Percentiles rank a stretch among this genome's conserved stretches.
Evolutionary conservation across 805 yeast species (phyloP).

Genomic region (Kurtzmaniella cleridarum): DNA sequence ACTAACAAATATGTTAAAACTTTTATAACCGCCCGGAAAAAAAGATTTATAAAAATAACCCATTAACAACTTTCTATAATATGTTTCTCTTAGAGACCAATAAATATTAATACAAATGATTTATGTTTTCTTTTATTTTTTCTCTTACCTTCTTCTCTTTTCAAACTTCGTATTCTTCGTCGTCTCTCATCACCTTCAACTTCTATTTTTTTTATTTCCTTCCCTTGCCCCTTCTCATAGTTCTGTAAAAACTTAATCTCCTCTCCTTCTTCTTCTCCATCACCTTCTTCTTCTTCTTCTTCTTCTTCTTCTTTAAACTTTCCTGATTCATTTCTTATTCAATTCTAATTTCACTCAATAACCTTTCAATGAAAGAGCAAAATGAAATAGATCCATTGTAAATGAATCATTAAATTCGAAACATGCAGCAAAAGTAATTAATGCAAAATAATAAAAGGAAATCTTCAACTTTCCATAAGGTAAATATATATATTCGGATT

Average conservation of each 20-base stretch:
- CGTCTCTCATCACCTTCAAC: too few relatives aligned
- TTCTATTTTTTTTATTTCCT: too few relatives aligned
- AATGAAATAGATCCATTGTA: slow-evolving; percentile 7
- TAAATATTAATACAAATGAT: slow-evolving; percentile 4
- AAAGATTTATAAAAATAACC: slow-evolving; percentile 20
- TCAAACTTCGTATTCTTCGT: too few relatives aligned
- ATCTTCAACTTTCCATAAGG: slow-evolving; percentile 16
- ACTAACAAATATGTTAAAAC: slow-evolving; percentile 15
- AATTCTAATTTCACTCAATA: background rate
- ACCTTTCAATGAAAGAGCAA: slow-evolving; percentile 5
- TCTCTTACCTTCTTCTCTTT: slow-evolving; percentile 1
- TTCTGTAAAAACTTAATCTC: slow-evolving; percentile 3
- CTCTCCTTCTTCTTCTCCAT: background rate
- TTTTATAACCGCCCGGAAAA: slow-evolving; percentile 15
- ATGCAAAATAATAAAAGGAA: slow-evolving; percentile 16
- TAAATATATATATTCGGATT: slow-evolving; percentile 1
- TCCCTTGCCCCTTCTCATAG: slow-evolving; percentile 5
- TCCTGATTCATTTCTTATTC: slow-evolving; percentile 2
- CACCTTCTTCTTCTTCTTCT: slow-evolving; percentile 1
- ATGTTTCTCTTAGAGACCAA: slow-evolving; percentile 9
- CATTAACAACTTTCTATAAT: slow-evolving; percentile 18
- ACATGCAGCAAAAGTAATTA: slow-evolving; percentile 15
- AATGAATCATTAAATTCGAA: slow-evolving; percentile 13
- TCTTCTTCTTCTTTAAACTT: background rate
- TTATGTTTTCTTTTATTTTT: slow-evolving; percentile 4